Conservation (phyloP, 179 eudicot genomes). For the Pouteria campechiana region DNA sequence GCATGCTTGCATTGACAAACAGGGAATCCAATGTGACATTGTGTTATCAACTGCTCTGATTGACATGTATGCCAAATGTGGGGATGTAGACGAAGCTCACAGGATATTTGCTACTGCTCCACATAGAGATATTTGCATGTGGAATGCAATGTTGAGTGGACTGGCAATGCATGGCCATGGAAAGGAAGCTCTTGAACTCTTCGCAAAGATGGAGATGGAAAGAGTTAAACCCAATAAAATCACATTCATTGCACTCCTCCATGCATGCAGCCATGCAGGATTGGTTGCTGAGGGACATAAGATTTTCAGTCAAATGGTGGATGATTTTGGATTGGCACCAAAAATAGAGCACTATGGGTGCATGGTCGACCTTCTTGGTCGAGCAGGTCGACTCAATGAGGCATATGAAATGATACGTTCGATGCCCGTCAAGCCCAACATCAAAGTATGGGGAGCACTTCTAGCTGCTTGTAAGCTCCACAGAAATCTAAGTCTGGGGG, state of each 20-base stretch:
- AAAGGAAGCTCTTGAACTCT: slow-evolving; percentile 22
- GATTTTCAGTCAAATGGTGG: slow-evolving; percentile 22
- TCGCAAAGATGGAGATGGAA: slow-evolving; percentile 21
- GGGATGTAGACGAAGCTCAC: slow-evolving; percentile 27
- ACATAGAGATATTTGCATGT: slow-evolving; percentile 28
- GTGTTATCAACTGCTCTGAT: slow-evolving; percentile 39
- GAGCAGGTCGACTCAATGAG: slow-evolving; percentile 28
- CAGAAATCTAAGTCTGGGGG: slow-evolving; percentile 21
- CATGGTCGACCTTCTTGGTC: slow-evolving; percentile 46
- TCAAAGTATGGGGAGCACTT: slow-evolving; percentile 42
- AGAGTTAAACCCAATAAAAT: slow-evolving; percentile 21
- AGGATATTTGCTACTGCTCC: slow-evolving; percentile 26
- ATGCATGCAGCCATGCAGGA: slow-evolving; percentile 48
- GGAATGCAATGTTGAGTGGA: slow-evolving; percentile 45
- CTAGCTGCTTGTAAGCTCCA: slow-evolving; percentile 42
- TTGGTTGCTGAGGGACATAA: slow-evolving; percentile 28
- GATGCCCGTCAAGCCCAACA: slow-evolving; percentile 37
- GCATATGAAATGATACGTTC: slow-evolving; percentile 24
- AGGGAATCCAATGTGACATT: slow-evolving; percentile 11
- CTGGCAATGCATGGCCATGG: slow-evolving; percentile 35
- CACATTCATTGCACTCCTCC: slow-evolving; percentile 28
- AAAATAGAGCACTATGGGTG: slow-evolving; percentile 39
- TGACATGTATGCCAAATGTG: slow-evolving; percentile 53
- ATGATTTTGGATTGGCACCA: slow-evolving; percentile 16
- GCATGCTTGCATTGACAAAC: slow-evolving; percentile 24